Evolutionary conservation across 164 flowering plant species (phyloP), one percentile per base, ranked within the genome.

Genomic region (Euptelea pleiosperma): DNA sequence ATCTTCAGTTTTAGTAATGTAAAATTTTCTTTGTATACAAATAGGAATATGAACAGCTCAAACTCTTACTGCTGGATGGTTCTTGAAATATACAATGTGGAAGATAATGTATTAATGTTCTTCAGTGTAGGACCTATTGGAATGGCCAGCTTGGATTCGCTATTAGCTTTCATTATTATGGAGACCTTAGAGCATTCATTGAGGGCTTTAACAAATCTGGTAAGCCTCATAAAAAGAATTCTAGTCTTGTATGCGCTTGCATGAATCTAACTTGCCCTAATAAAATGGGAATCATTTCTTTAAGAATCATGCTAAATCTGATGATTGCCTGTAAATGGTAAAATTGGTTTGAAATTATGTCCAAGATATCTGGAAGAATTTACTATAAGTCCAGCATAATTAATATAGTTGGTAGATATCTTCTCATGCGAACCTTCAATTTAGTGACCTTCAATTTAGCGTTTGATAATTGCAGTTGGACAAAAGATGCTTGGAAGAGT

Each of bases 101-200:
- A 28, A 49, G 51, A 39, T 56, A 6, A 28, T 24, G 6, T 19
- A n/a, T n/a, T n/a, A n/a, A n/a, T 19, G 47, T 57, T 57, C 45
- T 69, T 52, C 72, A 69, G 69, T 55, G 46, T 64, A 49, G 73
- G 73, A 60, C 73, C 73, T 30, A 41, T 64, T 34, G 73, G 73
- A 60, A 48, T 70, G 52, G 33, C 58, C 46, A 28, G 69, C 54
- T 29, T 70, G 65, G 69, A 70, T 43, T 70, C 69, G 21, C 47
- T 64, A 28, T 25, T 70, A 64, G 34, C 52, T 54, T 55, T 60
- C 44, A 54, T 60, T 42, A 49, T 64, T 12, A 8, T 18, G 62
- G 62, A 60, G 62, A 54, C 42, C 24, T 43, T 70, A 47, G 57
- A 55, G 65, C 52, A 34, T 48, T 44, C 69, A 18, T 12, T 60